Conservation (phyloP, 495 filamentous ascomycete species). For the Aspergillus funiculosus region DNA sequence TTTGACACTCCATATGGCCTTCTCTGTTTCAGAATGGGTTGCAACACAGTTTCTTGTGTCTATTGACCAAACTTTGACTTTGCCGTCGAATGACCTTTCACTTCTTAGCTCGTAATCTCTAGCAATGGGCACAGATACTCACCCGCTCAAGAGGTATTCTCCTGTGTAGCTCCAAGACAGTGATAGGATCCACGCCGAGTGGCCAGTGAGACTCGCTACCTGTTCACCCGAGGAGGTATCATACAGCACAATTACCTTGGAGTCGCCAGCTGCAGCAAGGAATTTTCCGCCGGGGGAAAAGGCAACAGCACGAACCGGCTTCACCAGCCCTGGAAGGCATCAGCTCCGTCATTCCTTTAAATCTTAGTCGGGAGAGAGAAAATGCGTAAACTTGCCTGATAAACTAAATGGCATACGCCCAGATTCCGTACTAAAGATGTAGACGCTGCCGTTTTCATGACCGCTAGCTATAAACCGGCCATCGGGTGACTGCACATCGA, state of each 20-base stretch:
- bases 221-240: conserved; percentile 90
- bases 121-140: conserved; percentile 20
- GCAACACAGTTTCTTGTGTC: conserved; percentile 79
- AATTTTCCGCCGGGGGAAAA: conserved; percentile 82
- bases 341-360: background rate
- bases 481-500: conserved; percentile 55
- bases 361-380: background rate
- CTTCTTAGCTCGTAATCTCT: conserved; percentile 11
- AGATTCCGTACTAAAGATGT: conserved; percentile 89
- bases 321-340: conserved; percentile 61
- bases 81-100: conserved; percentile 72
- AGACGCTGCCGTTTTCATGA: conserved; percentile 88
- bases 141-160: conserved; percentile 85
- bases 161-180: conserved; percentile 93
- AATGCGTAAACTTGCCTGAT: conserved; percentile 51
- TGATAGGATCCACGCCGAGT: conserved; percentile 79
- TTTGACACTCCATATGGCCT: conserved; percentile 76
- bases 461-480: conserved; percentile 84
- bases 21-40: conserved; percentile 85
- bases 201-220: conserved; percentile 73
- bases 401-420: conserved; percentile 81
- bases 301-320: conserved; percentile 72
- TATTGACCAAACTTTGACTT: conserved; percentile 91
- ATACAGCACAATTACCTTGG: conserved; percentile 82
- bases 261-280: conserved; percentile 89